phyloP scores from a whole-genome alignment of 139 green algal genomes.

The Chlamydomonas urium region DNA sequence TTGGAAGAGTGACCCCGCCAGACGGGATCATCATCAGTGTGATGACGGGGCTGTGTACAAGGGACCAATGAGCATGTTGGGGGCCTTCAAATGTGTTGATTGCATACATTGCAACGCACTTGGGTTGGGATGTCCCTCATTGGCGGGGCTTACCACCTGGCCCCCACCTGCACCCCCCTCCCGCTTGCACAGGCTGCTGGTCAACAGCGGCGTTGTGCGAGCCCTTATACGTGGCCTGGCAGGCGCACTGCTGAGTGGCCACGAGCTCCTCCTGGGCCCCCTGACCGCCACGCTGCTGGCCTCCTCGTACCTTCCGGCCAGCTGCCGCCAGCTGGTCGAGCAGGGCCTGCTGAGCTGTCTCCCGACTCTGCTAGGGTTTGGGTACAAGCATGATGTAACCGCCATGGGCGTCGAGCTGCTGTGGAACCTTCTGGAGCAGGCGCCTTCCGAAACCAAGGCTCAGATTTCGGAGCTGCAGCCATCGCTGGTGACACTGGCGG shows the following conservation, averaged over 20 bases:
- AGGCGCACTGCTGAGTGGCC: not conserved
- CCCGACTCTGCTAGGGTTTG: slow-evolving; percentile 19
- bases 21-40: too few species aligned
- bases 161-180: too few species aligned
- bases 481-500: slow-evolving; percentile 15
- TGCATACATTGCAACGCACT: too few species aligned
- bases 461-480: slow-evolving; percentile 13
- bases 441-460: not conserved
- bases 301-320: slow-evolving; percentile 30
- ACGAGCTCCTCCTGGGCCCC: slow-evolving; percentile 11
- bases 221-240: slow-evolving; percentile 21
- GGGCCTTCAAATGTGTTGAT: too few species aligned
- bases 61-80: too few species aligned
- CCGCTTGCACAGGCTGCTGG: not conserved
- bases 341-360: slow-evolving; percentile 25
- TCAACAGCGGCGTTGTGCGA: slow-evolving; percentile 22
- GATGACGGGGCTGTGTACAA: too few species aligned
- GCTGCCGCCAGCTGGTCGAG: slow-evolving; percentile 19
- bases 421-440: slow-evolving; percentile 39
- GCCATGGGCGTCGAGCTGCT: slow-evolving; percentile 24
- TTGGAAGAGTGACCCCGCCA: too few species aligned
- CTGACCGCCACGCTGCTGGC: slow-evolving; percentile 7
- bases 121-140: too few species aligned
- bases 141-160: too few species aligned
- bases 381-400: slow-evolving; percentile 14